Percentiles rank a stretch among this genome's conserved stretches.
phyloP scores from a whole-genome alignment of 2,329 filamentous ascomycete species.

The Botrytis porri region DNA sequence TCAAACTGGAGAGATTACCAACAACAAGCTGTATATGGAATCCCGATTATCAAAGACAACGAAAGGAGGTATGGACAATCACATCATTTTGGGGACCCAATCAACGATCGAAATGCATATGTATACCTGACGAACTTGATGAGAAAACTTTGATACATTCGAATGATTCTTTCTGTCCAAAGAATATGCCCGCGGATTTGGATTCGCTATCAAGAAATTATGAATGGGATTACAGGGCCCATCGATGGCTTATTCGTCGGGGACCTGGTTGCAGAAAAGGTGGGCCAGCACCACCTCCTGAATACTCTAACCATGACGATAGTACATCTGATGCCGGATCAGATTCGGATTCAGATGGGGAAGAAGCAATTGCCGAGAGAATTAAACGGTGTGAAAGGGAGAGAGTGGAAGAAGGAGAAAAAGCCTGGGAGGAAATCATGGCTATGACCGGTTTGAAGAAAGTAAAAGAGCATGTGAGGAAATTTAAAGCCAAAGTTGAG shows the following conservation, averaged over 20 bases:
- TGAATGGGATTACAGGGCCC: neutral
- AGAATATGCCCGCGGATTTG: neutral
- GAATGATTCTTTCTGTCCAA: neutral
- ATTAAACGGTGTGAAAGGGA: conserved; percentile 10
- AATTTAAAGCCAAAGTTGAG: conserved; percentile 51
- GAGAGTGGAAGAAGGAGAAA: conserved; percentile 42
- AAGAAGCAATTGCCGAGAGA: neutral
- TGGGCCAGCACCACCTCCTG: neutral
- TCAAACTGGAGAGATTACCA: conserved; percentile 6
- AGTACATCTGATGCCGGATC: neutral
- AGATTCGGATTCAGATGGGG: neutral
- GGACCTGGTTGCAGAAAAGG: neutral
- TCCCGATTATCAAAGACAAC: conserved; percentile 20
- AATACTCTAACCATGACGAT: neutral
- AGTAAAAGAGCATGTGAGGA: conserved; percentile 51
- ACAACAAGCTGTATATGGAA: conserved; percentile 25
- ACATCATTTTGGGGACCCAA: conserved; percentile 3
- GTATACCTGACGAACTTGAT: neutral
- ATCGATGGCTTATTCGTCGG: neutral
- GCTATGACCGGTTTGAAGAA: conserved; percentile 52
- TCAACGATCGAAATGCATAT: conserved; percentile 9
- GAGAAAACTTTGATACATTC: neutral
- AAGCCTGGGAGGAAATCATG: conserved; percentile 49
- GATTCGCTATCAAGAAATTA: conserved; percentile 10
- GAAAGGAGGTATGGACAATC: conserved; percentile 17